phyloP scores from a whole-genome alignment of 257 asterid genomes.

The Jacaranda copaia region DNA sequence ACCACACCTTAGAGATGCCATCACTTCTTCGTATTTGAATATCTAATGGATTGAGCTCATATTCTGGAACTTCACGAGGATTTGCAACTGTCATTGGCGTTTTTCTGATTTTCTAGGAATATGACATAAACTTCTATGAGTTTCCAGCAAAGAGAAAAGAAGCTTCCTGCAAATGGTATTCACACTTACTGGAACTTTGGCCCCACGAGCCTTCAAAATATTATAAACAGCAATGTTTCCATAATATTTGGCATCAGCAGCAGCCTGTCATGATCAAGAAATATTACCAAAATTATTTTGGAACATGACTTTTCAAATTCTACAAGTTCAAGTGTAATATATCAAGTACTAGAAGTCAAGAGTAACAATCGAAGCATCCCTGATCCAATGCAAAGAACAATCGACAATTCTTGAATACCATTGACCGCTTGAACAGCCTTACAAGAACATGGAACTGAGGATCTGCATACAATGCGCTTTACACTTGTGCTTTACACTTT shows the following conservation, averaged over 20 bases:
- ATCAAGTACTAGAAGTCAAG: conserved; percentile 8
- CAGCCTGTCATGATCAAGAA: conserved; percentile 65
- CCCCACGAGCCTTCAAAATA: conserved; percentile 94
- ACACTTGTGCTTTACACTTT: not conserved
- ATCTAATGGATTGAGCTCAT: conserved; percentile 91
- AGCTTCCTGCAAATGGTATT: conserved; percentile 16
- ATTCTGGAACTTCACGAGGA: conserved; percentile 99
- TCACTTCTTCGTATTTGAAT: conserved; percentile 91
- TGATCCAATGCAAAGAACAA: conserved; percentile 7
- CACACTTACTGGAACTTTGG: conserved; percentile 77
- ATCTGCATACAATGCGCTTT: not conserved
- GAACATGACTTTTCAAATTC: conserved; percentile 14
- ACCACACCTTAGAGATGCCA: conserved; percentile 85
- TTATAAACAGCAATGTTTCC: conserved; percentile 81
- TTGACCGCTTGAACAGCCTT: not conserved
- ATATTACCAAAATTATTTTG: not conserved
- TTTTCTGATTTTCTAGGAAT: conserved; percentile 87
- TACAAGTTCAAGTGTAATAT: not conserved
- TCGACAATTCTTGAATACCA: not conserved
- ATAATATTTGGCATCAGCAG: conserved; percentile 98
- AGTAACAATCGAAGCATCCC: not conserved
- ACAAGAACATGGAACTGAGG: not conserved
- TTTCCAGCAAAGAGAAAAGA: conserved; percentile 32
- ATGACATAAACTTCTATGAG: conserved; percentile 42
- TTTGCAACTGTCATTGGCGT: conserved; percentile 95